phyloP scores from a whole-genome alignment of 1,139 yeast genomes.

The Diutina ranongensis region DNA sequence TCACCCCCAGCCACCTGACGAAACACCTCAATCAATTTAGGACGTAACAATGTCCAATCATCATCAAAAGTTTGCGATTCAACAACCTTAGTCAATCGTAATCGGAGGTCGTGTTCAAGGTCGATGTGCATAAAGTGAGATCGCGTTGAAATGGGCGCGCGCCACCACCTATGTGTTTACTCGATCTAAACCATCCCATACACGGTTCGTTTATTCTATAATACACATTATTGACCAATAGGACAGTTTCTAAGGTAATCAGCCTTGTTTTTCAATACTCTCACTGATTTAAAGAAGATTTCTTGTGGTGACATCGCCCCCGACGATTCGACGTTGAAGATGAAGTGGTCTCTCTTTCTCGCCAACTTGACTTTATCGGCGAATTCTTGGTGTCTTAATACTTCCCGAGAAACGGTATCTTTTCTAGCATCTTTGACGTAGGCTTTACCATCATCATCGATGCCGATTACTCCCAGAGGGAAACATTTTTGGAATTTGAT shows the following conservation, averaged over 20 bases:
- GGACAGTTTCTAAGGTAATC: conserved; percentile 72
- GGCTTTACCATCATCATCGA: conserved; percentile 61
- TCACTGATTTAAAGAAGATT: conserved; percentile 80
- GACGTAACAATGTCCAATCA: neutral
- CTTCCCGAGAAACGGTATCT: conserved; percentile 96
- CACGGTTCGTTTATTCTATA: no score
- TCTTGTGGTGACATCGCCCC: conserved; percentile 98
- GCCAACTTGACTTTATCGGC: conserved; percentile 84
- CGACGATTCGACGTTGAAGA: conserved; percentile 86
- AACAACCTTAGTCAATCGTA: neutral
- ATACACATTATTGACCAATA: conserved; percentile 36
- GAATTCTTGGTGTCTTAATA: conserved; percentile 85
- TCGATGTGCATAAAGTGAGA: neutral
- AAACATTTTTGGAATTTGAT: conserved; percentile 76
- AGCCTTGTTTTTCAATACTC: conserved; percentile 78
- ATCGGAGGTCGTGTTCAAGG: neutral
- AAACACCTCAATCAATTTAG: neutral
- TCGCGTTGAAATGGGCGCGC: no score
- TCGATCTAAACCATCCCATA: no score
- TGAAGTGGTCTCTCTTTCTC: conserved; percentile 82
- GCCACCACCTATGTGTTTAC: no score
- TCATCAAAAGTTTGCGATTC: neutral
- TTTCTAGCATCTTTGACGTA: conserved; percentile 77
- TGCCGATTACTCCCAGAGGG: conserved; percentile 85
- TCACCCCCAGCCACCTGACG: neutral